phyloP scores from a whole-genome alignment of 163 green algal species.

The Volvox carteri region DNA sequence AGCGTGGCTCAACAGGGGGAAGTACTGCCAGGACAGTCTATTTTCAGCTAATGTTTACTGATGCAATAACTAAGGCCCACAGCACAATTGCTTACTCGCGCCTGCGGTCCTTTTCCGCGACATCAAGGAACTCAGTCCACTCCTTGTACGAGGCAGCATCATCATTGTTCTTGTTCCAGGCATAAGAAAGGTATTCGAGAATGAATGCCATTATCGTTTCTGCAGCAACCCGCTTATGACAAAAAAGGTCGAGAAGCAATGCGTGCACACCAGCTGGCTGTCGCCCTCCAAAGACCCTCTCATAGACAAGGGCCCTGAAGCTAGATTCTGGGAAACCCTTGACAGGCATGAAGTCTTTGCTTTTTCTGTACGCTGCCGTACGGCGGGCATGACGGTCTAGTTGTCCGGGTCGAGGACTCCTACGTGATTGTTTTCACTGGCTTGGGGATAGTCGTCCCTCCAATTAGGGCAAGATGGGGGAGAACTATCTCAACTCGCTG shows the following conservation, averaged over 20 bases:
- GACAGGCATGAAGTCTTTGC: no score
- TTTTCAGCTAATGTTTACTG: no score
- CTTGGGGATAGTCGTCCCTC: not conserved
- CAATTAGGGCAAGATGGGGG: constrained; percentile 28
- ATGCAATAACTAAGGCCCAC: no score
- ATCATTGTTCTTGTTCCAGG: constrained; percentile 56
- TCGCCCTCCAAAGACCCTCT: not conserved
- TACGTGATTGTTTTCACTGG: not conserved
- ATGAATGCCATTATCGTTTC: constrained; percentile 60
- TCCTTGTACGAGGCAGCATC: constrained; percentile 53
- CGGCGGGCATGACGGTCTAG: constrained; percentile 17
- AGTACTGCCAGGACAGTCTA: not conserved
- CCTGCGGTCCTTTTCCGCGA: constrained; percentile 58
- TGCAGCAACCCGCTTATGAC: not conserved
- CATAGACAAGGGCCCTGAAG: no score
- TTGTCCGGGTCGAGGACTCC: constrained; percentile 12
- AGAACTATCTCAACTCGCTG: constrained; percentile 51
- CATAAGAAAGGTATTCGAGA: constrained; percentile 53
- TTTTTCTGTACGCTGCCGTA: constrained; percentile 9
- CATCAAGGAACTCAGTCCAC: constrained; percentile 64
- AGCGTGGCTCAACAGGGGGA: not conserved
- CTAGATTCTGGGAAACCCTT: no score
- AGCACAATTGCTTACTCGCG: constrained; percentile 57
- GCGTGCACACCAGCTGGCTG: not conserved
- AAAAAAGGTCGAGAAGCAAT: not conserved